phyloP scores from a whole-genome alignment of 1,284 basidiomycete species.

The Fomitopsis pinicola region DNA sequence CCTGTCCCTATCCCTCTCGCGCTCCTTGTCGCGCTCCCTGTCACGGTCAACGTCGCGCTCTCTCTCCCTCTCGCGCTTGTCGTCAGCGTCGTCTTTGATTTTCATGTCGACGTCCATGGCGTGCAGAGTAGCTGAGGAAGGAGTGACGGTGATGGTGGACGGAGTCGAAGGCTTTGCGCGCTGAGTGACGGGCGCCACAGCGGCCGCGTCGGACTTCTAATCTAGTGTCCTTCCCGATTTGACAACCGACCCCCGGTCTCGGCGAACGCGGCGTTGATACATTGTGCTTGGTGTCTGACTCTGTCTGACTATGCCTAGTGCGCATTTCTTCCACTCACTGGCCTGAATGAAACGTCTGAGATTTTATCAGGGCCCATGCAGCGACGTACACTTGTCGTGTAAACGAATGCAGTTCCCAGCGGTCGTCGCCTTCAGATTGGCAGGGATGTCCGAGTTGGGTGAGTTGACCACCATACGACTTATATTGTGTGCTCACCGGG shows the following conservation, averaged over 20 bases:
- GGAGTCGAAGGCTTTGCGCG: background rate
- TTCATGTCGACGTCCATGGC: slow-evolving; percentile 79
- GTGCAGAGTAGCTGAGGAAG: background rate
- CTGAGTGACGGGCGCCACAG: background rate
- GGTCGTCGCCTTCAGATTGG: too few relatives aligned
- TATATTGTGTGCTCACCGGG: too few relatives aligned
- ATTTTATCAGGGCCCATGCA: too few relatives aligned
- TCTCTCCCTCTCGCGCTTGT: slow-evolving; percentile 37
- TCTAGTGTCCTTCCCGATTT: background rate
- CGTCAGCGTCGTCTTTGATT: slow-evolving; percentile 64
- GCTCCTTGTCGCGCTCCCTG: slow-evolving; percentile 38
- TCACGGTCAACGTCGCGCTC: slow-evolving; percentile 41
- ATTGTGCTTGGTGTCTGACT: too few relatives aligned
- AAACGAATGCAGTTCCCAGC: too few relatives aligned
- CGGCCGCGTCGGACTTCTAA: background rate
- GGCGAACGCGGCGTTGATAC: too few relatives aligned
- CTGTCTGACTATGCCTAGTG: too few relatives aligned
- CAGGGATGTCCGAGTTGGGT: too few relatives aligned
- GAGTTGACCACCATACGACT: too few relatives aligned
- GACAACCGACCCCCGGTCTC: background rate
- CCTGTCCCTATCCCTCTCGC: slow-evolving; percentile 31
- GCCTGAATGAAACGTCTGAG: too few relatives aligned
- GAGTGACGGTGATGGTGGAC: background rate
- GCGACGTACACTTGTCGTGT: too few relatives aligned
- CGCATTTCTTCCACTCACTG: too few relatives aligned